Evolutionary conservation across 352 stramenopile species (phyloP), one percentile per base, ranked within the genome.

Genomic region (Globisporangium alternatum): DNA sequence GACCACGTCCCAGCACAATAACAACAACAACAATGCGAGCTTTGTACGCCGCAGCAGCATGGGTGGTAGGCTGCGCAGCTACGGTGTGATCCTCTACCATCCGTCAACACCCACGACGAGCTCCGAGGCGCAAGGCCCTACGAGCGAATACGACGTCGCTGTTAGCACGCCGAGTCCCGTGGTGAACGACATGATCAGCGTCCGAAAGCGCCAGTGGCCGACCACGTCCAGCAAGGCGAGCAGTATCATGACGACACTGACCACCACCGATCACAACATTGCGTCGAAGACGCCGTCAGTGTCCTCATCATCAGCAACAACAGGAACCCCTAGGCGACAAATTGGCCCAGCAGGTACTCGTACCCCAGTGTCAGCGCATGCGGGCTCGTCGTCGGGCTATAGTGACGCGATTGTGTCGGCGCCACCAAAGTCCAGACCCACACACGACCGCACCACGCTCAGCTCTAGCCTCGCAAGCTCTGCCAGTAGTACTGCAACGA

Each of bases 1-100:
- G 49, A 56, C 7, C 49, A 39, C 17, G 6, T 55, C 6, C 51
- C 39, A 45, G 25, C n/a, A 62, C 57, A 55, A 56, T 12, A 17
- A 30, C 13, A 54, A 60, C 15, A 28, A 21, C 22, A 37, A n/a
- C 15, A 59, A 9, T 22, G n/a, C 31, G 35, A 68, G 35, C 22
- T 51, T 52, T 39, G n/a, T 54, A 25, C 55, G 39, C 7, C 49
- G 44, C 35, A 68, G 62, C 45, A 68, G 62, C 47, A 43, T 68
- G 49, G 55, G 45, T 4, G 62, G 54, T 5, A 47, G 62, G 8
- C 33, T 62, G 45, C 54, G 28, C 3, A 63, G 47, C 62, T 68
- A 59, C 41, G 55, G 54, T 5, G 37, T 47, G 31, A 35, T 57
- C 17, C n/a, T 63, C 15, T 45, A 68, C 43, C 30, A 55, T 15